These are phyloP conservation scores for Carpinus fangiana DNA, from an alignment of 306 rosid genomes.

Conservation along the genomic window DNA sequence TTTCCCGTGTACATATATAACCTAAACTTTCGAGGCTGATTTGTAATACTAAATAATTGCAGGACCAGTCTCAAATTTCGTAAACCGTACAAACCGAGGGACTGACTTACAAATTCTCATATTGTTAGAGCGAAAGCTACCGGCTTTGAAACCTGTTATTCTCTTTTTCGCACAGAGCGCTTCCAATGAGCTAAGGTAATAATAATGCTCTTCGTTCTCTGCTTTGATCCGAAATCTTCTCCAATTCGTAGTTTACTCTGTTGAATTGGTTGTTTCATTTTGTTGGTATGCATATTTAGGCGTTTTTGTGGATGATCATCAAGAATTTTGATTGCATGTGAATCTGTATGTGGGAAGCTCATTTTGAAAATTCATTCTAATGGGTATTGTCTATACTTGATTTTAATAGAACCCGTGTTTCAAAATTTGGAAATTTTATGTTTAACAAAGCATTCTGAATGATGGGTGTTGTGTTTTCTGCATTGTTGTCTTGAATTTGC, in stretches of 20 bases:
- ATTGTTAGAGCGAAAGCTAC: constrained; percentile 24
- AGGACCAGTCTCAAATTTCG: constrained; percentile 7
- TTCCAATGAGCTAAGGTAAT: constrained; percentile 36
- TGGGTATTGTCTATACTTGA: constrained; percentile 23
- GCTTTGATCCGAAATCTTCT: constrained; percentile 11
- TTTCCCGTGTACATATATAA: not conserved
- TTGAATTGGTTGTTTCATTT: not conserved
- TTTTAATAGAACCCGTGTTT: constrained; percentile 7
- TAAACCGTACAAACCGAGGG: constrained; percentile 3
- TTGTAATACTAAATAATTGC: not conserved
- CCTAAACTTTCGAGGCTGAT: not conserved
- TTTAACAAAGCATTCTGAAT: constrained; percentile 4
- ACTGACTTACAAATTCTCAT: constrained; percentile 8
- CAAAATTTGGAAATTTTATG: constrained; percentile 14
- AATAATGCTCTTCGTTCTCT: constrained; percentile 6
- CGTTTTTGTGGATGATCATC: not conserved
- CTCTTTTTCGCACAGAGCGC: constrained; percentile 6
- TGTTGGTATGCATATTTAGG: not conserved
- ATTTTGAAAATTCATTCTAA: not conserved
- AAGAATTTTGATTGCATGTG: constrained; percentile 3
- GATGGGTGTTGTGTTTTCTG: not conserved
- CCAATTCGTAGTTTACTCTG: not conserved
- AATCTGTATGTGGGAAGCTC: not conserved
- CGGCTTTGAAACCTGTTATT: constrained; percentile 27
- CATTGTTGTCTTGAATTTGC: constrained; percentile 6